Conservation (phyloP, 1,284 basidiomycete genomes). For the Wallemia mellicola region DNA sequence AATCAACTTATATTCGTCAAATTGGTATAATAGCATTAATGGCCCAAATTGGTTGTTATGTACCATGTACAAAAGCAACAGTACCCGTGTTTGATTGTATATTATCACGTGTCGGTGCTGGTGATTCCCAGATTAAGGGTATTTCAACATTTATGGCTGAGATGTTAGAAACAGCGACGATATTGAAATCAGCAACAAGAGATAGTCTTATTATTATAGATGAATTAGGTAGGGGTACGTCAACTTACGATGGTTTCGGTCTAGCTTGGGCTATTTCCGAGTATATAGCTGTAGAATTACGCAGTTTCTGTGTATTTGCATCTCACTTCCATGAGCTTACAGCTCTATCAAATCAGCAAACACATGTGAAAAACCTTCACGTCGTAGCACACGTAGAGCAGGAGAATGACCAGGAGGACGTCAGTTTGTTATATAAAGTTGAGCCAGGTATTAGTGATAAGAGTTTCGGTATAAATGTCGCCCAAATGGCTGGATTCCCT, state of each 20-base stretch:
- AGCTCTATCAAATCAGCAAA: constrained; percentile 51
- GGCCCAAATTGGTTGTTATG: constrained; percentile 84
- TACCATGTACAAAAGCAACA: constrained; percentile 57
- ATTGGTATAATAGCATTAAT: constrained; percentile 79
- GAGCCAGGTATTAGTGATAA: constrained; percentile 70
- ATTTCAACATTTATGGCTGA: constrained; percentile 99
- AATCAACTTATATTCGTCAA: constrained; percentile 75
- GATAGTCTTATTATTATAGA: constrained; percentile 95
- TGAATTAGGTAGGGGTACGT: constrained; percentile 91
- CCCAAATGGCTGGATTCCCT: constrained; percentile 83
- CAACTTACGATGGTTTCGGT: constrained; percentile 94
- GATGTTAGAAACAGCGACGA: constrained; percentile 92
- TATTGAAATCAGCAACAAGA: constrained; percentile 68
- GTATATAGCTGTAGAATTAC: constrained; percentile 19
- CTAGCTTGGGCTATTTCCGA: constrained; percentile 97
- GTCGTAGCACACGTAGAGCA: constrained; percentile 69
- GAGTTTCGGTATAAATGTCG: constrained; percentile 95
- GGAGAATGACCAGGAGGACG: constrained; percentile 37
- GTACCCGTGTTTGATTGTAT: constrained; percentile 91
- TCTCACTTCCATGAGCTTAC: constrained; percentile 98
- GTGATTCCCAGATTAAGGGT: constrained; percentile 88
- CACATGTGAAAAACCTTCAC: constrained; percentile 76
- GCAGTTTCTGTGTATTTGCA: constrained; percentile 46
- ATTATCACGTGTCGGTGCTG: constrained; percentile 81
- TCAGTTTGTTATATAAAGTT: constrained; percentile 83